Evolutionary conservation across 805 yeast genomes (phyloP), one percentile per base, ranked within the genome.

Genomic region (Priceomyces haplophilus): DNA sequence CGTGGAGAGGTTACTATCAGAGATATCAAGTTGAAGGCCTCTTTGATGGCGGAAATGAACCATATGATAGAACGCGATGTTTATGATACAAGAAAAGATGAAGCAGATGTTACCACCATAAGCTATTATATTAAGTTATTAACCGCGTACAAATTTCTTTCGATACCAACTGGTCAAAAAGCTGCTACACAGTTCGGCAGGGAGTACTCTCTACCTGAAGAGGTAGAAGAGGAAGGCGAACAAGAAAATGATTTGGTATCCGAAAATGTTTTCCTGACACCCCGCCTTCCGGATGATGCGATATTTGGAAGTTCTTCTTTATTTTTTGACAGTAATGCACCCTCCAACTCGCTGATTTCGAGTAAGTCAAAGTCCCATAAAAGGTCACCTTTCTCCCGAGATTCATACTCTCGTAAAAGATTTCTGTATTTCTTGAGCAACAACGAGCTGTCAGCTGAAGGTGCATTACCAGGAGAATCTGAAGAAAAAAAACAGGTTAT

Each of bases 11-110:
- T 68, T 7, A 43, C 44, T 12, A 54, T 69, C 38, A 54, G 56
- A 27, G 64, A 67, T 42, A 47, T 57, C 39, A 61, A 57, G 38
- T 52, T 64, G 32, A 70, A 70, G 46, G 56, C 55, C 17, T 47
- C 60, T 12, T 44, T 69, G 38, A 48, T 70, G 34, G 47, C 46
- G 17, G 73, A 69, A 32, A 54, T 67, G 24, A 65, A 65, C 47
- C 23, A 51, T 12, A 53, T 67, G 57, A 52, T 69, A 5, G 59
- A 50, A 7, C 44, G 41, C 7, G 62, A 61, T 32, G 19, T 52
- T 18, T 25, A 41, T 13, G 40, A 32, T 18, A 42, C 20, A 33
- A 40, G 19, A 40, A 38, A 23, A 13, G 32, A 24, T 7, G 27
- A 37, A 24, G 24, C 42, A 3, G 69, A 67, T 33, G 68, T 62